Percentiles rank a stretch among this genome's conserved stretches.
Conservation (phyloP, 2,329 filamentous ascomycete species). For the Alternaria atra region DNA sequence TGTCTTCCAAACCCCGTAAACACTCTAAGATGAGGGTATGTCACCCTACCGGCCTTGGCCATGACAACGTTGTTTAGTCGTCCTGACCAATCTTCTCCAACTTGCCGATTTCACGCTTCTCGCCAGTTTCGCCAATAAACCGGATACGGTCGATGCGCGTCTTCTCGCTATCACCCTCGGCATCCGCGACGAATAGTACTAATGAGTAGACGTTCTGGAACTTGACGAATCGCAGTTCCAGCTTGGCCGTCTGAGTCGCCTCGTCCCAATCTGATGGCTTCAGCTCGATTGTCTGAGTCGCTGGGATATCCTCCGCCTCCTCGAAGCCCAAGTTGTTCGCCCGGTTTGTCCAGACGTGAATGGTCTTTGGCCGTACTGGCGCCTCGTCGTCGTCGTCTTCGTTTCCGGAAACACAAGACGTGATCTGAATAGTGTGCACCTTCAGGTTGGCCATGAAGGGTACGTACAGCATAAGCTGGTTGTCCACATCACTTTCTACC, state of each 20-base stretch:
- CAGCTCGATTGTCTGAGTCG: conserved; percentile 82
- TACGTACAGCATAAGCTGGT: conserved; percentile 92
- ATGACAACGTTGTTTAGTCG: conserved; percentile 15
- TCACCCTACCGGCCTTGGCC: background rate
- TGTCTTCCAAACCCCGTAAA: background rate
- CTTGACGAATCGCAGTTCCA: conserved; percentile 86
- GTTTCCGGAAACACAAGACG: conserved; percentile 73
- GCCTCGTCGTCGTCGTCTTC: conserved; percentile 72
- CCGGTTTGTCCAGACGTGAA: conserved; percentile 88
- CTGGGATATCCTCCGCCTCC: conserved; percentile 85
- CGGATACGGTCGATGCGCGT: conserved; percentile 81
- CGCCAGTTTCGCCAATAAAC: conserved; percentile 86
- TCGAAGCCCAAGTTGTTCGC: conserved; percentile 93
- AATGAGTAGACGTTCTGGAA: conserved; percentile 93
- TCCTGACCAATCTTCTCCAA: conserved; percentile 92
- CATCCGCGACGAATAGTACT: conserved; percentile 85
- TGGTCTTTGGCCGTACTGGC: conserved; percentile 80
- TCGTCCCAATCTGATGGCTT: conserved; percentile 76
- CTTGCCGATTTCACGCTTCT: conserved; percentile 93
- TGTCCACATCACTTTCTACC: conserved; percentile 96
- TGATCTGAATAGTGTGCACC: conserved; percentile 86
- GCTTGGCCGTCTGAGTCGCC: conserved; percentile 60
- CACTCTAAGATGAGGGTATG: background rate
- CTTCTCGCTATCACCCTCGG: conserved; percentile 83
- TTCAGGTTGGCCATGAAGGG: conserved; percentile 90